Evolutionary conservation across 1,284 basidiomycete species (phyloP), one percentile per base, ranked within the genome.

Genomic region (Kwoniella shivajii): DNA sequence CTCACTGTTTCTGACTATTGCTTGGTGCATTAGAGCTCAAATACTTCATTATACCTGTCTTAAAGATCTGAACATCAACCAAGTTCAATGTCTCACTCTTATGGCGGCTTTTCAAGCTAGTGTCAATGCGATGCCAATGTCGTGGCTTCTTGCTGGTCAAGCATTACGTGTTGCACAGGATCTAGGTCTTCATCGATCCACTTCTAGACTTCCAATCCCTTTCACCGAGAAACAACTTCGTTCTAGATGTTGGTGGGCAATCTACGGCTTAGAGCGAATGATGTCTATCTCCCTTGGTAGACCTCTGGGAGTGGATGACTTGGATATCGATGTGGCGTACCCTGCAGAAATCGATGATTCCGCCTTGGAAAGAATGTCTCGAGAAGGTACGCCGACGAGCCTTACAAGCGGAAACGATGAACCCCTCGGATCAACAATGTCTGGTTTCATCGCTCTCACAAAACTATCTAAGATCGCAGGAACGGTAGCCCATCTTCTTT

Each of bases 41-140:
- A 86, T 93, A 56, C 80, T 93, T 37, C 89, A 92, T 72, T 92
- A 92, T 73, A 92, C 92, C 78, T 90, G 88, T 86, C 73, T 85
- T 86, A 56, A 87, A 84, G 64, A 90, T 84, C 56, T 89, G 90
- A 79, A 81, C 62, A 68, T 88, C 44, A 83, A 86, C 44, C 91
- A 93, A 76, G 90, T 93, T 33, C 90, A 93, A 78, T 89, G 88
- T 75, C 87, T 92, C 72, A 84, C 90, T 60, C 82, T 93, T 53
- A 84, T 92, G 80, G 87, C 91, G 34, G 89, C 90, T 1, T 93
- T 92, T 80, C 81, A 93, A 58, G 92, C 90, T 68, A 89, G 89
- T 51, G 84, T 93, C 65, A 93, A 93, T 71, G 91, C 90, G 68
- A 83, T 93, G 58, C 91, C 90, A 1, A 90, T 92, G 79, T 89